Base-by-base conservation (phyloP, 352 stramenopile genomes). In the Phytophthora chlamydospora region DNA sequence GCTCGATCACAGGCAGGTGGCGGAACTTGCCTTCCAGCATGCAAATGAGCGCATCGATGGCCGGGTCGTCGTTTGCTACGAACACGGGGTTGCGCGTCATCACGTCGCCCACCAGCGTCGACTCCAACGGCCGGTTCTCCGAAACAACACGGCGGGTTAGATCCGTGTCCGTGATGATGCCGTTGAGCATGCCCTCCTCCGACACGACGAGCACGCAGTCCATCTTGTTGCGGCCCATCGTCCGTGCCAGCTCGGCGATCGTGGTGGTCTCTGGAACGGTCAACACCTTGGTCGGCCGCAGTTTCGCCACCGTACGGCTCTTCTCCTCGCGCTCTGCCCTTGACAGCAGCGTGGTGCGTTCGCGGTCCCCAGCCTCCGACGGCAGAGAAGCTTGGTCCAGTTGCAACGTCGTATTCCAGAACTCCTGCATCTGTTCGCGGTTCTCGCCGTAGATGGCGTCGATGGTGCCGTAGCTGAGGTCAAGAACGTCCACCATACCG, bases 91-190 rank as follows among this genome's bases (percentile, higher is more conserved):
- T 85, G 32, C 73, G 70, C 9, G 88, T 96, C 88, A 96, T 96
- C 3, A 95, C 80, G 19, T 91, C 79, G 0, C 78, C 76, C 9
- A 96, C 82, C 0, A 76, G 40, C 17, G 86, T 95, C 2, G 72
- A 75, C 6, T 94, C 85, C 3, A 92, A 48, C 6, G 88, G 77
- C 12, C 76, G 71, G 60, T 95, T 95, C 34, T 92, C 73, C 2
- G 88, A 90, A 1, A 96, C 85, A 2, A 95, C 83, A 17, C 85
- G 85, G 6, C 85, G 80, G 12, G 88, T 95, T 32, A 96, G 52
- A 65, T 96, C 88, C 19, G 88, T 95, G 52, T 99, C 96, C 17
- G 96, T 99, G 60, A 99, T 90, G 56, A 99, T 99, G 56, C 97
- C 97, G 16, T 82, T 85, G 14, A 99, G 76, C 31, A 89, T 77